Evolutionary conservation across 108 stramenopile genomes (phyloP).

Genomic region (Cyclotella sp.): DNA sequence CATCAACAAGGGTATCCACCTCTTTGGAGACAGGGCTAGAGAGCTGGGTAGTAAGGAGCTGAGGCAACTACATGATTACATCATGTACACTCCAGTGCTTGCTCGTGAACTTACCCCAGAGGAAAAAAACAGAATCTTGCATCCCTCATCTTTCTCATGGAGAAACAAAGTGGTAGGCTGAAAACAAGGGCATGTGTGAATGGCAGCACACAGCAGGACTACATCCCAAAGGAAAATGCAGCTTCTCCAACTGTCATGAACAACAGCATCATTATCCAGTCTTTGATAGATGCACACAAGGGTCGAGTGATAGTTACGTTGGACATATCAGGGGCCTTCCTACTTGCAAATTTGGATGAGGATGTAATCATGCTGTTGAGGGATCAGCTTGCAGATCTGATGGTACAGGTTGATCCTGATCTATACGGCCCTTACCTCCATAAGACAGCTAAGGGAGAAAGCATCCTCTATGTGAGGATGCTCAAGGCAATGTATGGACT

Average conservation of each 20-base stretch:
- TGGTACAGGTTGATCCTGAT: too few relatives aligned
- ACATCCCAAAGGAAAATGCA: slow-evolving; percentile 2
- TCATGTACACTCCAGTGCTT: not conserved
- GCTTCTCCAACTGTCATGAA: slow-evolving; percentile 11
- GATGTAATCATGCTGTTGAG: too few relatives aligned
- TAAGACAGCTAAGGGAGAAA: too few relatives aligned
- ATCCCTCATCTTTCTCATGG: slow-evolving; percentile 9
- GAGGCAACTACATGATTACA: not conserved
- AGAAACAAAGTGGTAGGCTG: slow-evolving; percentile 2
- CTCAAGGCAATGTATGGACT: too few relatives aligned
- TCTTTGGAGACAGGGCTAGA: not conserved
- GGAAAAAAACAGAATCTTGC: not conserved
- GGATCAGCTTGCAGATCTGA: too few relatives aligned
- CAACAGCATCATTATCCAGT: not conserved
- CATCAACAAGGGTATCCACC: not conserved
- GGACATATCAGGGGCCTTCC: slow-evolving; percentile 10
- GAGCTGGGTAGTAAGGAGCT: not conserved
- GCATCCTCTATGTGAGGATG: too few relatives aligned
- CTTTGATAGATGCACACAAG: slow-evolving; percentile 20
- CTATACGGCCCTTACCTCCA: too few relatives aligned
- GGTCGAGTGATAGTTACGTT: not conserved
- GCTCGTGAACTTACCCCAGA: not conserved
- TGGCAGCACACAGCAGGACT: slow-evolving; percentile 4
- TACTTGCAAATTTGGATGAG: not conserved
- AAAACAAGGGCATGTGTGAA: slow-evolving; percentile 6